Percentiles rank a stretch among this genome's conserved stretches.
phyloP scores from a whole-genome alignment of 2,329 filamentous ascomycete species.

The Eutypa lata region DNA sequence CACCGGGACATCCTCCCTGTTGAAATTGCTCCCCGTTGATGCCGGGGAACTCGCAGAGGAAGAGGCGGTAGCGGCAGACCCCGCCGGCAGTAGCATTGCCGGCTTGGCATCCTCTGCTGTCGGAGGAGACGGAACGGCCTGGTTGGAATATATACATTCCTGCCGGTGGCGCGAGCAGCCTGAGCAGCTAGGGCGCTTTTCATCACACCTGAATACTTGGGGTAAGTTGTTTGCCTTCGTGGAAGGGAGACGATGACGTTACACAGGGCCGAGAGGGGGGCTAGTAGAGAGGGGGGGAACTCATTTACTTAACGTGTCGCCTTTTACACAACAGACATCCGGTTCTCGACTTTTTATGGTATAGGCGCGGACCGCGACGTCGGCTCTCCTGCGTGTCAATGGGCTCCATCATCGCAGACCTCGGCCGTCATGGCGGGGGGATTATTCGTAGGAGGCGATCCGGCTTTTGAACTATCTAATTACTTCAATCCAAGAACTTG shows the following conservation, averaged over 20 bases:
- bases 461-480: not conserved
- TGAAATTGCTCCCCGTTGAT: not conserved
- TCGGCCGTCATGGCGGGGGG: not conserved
- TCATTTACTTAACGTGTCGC: conserved; percentile 23
- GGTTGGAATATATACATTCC: conserved; percentile 26
- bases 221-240: conserved; percentile 4
- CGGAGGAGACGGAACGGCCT: conserved; percentile 5
- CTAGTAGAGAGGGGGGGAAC: not conserved
- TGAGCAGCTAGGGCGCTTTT: conserved; percentile 25
- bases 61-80: not conserved
- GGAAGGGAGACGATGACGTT: conserved; percentile 5
- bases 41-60: not conserved
- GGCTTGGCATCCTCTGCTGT: not conserved
- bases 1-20: not conserved
- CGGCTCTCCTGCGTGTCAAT: conserved; percentile 16
- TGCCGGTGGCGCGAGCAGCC: conserved; percentile 28
- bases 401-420: not conserved
- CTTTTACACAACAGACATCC: conserved; percentile 29
- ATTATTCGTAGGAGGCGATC: not conserved
- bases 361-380: conserved; percentile 28
- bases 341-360: conserved; percentile 30
- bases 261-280: conserved; percentile 6
- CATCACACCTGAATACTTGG: conserved; percentile 24
- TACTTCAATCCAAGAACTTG: too few relatives aligned
- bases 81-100: not conserved